These are phyloP conservation scores for Petasospora fabianii DNA, from an alignment of 1,139 yeast species.

Conservation along the genomic window DNA sequence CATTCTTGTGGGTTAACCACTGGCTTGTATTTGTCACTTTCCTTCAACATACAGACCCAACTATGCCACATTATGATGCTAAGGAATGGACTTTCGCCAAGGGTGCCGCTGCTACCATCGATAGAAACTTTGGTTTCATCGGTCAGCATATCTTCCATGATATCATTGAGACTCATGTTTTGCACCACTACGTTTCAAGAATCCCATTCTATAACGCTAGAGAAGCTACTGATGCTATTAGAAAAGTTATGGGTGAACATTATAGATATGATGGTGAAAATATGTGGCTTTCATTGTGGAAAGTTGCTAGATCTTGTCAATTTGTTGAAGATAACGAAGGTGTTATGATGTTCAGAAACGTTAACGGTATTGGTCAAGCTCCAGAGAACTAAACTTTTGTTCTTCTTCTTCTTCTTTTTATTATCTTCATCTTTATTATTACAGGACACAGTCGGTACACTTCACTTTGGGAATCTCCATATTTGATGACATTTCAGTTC, in stretches of 20 bases:
- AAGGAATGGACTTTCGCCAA: slow-evolving; percentile 81
- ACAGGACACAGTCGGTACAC: too few species aligned
- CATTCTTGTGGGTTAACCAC: slow-evolving; percentile 80
- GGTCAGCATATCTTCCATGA: slow-evolving; percentile 84
- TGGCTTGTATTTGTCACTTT: slow-evolving; percentile 86
- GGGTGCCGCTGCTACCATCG: slow-evolving; percentile 87
- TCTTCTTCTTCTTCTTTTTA: not conserved
- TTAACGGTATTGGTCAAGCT: slow-evolving; percentile 50
- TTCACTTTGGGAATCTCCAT: too few species aligned
- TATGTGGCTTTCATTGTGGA: slow-evolving; percentile 75
- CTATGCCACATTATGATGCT: slow-evolving; percentile 74
- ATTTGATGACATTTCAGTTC: too few species aligned
- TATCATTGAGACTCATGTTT: slow-evolving; percentile 84
- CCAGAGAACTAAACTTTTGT: slow-evolving; percentile 1
- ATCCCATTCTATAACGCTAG: slow-evolving; percentile 86
- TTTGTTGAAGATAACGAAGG: slow-evolving; percentile 81
- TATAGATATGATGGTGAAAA: slow-evolving; percentile 64
- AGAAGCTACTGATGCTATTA: slow-evolving; percentile 73
- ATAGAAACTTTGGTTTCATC: slow-evolving; percentile 77
- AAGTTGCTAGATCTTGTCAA: slow-evolving; percentile 68
- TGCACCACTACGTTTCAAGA: slow-evolving; percentile 81
- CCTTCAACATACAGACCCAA: slow-evolving; percentile 80
- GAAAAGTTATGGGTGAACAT: slow-evolving; percentile 79
- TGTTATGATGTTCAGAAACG: slow-evolving; percentile 73
- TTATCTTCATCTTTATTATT: too few species aligned